These are phyloP conservation scores for Noccaea caerulescens DNA, from an alignment of 345 rosid species.

Conservation along the genomic window DNA sequence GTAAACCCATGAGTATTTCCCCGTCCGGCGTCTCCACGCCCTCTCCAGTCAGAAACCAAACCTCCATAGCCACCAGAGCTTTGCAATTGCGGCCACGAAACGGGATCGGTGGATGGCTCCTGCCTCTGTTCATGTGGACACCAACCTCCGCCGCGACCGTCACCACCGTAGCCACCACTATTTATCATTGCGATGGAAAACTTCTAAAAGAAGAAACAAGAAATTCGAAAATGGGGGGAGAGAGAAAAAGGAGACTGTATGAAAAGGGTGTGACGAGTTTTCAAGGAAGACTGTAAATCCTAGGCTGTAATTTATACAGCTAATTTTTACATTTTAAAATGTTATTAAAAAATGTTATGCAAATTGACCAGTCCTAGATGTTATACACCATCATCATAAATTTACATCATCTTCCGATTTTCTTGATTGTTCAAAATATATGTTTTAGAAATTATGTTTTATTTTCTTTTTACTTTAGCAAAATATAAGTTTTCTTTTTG, in stretches of 20 bases:
- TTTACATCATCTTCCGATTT: too few species aligned
- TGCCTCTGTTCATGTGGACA: conserved; percentile 9
- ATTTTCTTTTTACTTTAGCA: too few species aligned
- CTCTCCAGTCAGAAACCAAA: conserved; percentile 19
- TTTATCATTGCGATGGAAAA: conserved; percentile 18
- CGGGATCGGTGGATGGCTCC: not conserved
- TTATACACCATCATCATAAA: too few species aligned
- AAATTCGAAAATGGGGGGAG: not conserved
- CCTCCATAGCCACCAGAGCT: conserved; percentile 23
- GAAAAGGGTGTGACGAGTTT: not conserved
- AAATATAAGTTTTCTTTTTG: too few species aligned
- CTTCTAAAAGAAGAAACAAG: conserved; percentile 14
- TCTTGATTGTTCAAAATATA: too few species aligned
- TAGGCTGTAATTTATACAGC: not conserved
- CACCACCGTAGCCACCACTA: conserved; percentile 32
- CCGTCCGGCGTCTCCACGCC: conserved; percentile 25
- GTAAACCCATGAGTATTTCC: not conserved
- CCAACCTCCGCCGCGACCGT: not conserved
- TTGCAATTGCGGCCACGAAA: conserved; percentile 11
- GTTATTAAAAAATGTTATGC: not conserved
- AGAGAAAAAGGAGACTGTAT: not conserved
- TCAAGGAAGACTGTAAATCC: not conserved
- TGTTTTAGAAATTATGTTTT: too few species aligned
- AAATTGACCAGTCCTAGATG: not conserved
- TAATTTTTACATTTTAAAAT: too few species aligned